Evolutionary conservation across 257 asterid genomes (phyloP), one percentile per base, ranked within the genome.

Genomic region (Dorcoceras hygrometricum): DNA sequence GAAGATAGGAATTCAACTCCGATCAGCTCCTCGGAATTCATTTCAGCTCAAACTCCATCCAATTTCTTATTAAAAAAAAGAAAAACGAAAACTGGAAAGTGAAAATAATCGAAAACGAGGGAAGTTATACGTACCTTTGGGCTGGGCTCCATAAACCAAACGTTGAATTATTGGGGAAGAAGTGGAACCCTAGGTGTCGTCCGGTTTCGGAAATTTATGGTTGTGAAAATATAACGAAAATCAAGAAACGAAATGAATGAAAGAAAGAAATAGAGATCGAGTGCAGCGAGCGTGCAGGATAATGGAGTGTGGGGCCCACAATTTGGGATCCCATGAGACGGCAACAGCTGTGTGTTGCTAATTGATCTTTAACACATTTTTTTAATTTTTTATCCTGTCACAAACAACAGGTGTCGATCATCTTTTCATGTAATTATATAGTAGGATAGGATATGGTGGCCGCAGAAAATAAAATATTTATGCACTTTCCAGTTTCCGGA

Each of bases 121-220:
- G 54, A 67, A 16, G 50, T 34, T 8, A 29, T 66, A 75, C 86
- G 82, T 81, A 83, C 89, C 89, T 77, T 68, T 6, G 53, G 19
- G 1, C 67, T 36, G 74, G 75, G 62, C 69, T 78, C 78, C 84
- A 78, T 75, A 62, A 83, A 74, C 72, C 57, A 63, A 12, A 61
- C 57, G 73, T 57, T 27, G 71, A 43, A 43, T 43, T 43, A 43
- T 14, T 16, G 19, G 53, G 64, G 61, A 51, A 67, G 67, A 58
- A 60, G 31, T 48, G 77, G 66, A 79, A 76, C 82, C 84, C 84
- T 76, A 71, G 72, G 16, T 39, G 74, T 53, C 57, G 46, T 66
- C 19, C 28, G 59, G 73, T 67, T 68, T 27, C n/a, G 18, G 63
- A 36, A 34, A 71, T 36, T 54, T 66, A 67, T 63, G 63, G 54